Evolutionary conservation across 805 yeast species (phyloP).

Genomic region (Saturnispora sekii): DNA sequence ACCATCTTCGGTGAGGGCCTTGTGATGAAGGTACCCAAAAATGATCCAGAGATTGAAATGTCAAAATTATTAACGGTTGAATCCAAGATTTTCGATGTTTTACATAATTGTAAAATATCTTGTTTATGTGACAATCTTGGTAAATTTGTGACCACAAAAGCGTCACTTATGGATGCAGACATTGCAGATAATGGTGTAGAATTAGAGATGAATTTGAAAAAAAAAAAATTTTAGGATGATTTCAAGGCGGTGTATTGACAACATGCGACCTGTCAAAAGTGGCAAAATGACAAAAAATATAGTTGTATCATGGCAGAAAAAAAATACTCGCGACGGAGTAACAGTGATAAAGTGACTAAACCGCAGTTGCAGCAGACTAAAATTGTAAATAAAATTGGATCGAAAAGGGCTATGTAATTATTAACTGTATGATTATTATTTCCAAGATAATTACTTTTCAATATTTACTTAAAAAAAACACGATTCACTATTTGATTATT

Average conservation of each 20-base stretch:
- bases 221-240: neutral
- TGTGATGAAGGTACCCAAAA: constrained; percentile 40
- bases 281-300: neutral
- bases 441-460: too few relatives aligned
- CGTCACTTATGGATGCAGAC: constrained; percentile 20
- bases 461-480: too few relatives aligned
- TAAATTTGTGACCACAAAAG: constrained; percentile 26
- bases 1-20: constrained; percentile 48
- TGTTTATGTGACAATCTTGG: constrained; percentile 24
- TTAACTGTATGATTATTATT: too few relatives aligned
- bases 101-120: constrained; percentile 17
- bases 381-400: too few relatives aligned
- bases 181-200: constrained; percentile 4
- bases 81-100: constrained; percentile 20
- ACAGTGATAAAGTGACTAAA: too few relatives aligned
- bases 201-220: neutral
- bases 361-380: too few relatives aligned
- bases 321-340: too few relatives aligned
- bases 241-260: too few relatives aligned
- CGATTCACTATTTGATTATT: too few relatives aligned
- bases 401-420: too few relatives aligned
- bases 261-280: neutral
- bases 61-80: constrained; percentile 32
- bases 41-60: constrained; percentile 45
- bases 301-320: neutral